phyloP scores from a whole-genome alignment of 1,139 yeast genomes.

The Tardiomyces digboiensis region DNA sequence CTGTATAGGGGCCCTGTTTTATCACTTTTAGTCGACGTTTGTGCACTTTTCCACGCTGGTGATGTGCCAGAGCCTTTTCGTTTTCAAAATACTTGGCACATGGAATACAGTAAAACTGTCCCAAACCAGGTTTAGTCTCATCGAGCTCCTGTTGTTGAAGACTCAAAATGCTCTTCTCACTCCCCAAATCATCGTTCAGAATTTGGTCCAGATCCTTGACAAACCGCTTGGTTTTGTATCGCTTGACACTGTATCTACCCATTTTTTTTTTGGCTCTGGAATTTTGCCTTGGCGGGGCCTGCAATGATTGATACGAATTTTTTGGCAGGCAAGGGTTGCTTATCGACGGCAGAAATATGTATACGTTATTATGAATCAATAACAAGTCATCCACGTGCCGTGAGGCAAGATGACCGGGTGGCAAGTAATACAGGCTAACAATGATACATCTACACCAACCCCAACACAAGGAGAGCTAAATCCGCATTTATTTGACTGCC shows the following conservation, averaged over 20 bases:
- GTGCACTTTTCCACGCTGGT: constrained; percentile 67
- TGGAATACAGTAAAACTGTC: constrained; percentile 89
- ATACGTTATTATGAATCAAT: neutral
- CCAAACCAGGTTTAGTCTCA: constrained; percentile 87
- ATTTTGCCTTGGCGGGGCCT: neutral
- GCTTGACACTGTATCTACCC: constrained; percentile 80
- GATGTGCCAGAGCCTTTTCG: constrained; percentile 62
- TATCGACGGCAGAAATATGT: neutral
- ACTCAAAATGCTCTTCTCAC: constrained; percentile 49
- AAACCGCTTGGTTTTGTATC: constrained; percentile 32
- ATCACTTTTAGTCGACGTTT: constrained; percentile 77
- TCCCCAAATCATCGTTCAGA: constrained; percentile 55
- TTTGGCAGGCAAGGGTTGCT: neutral
- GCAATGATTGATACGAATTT: neutral
- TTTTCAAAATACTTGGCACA: constrained; percentile 91
- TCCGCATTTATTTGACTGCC: too few species aligned
- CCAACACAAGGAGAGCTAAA: too few species aligned
- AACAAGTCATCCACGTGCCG: neutral
- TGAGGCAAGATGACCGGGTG: too few species aligned
- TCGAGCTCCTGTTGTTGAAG: constrained; percentile 78
- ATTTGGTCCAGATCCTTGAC: constrained; percentile 74
- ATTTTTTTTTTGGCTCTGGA: constrained; percentile 26
- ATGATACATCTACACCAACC: too few species aligned
- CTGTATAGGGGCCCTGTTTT: constrained; percentile 72
- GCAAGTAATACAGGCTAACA: too few species aligned